A percentile compares a stretch with the other conserved stretches of the same genome.
Evolutionary conservation across 2,329 filamentous ascomycete genomes (phyloP).

Genomic region (Microcyclosporella mali): DNA sequence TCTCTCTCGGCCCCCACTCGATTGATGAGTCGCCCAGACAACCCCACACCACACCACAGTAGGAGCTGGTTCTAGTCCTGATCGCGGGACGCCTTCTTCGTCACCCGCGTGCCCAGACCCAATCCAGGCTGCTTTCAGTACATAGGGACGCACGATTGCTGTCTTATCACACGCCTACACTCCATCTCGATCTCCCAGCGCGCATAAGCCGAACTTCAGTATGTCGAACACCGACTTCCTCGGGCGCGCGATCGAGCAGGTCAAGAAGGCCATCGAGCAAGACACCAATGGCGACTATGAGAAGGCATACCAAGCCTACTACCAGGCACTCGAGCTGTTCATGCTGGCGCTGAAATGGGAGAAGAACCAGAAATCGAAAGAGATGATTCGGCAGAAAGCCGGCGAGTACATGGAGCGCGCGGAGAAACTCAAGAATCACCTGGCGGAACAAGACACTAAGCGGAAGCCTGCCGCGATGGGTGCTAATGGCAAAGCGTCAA

Average conservation of each 20-base stretch:
- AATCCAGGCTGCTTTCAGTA: no score
- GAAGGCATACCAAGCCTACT: slow-evolving; percentile 93
- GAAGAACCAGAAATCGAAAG: slow-evolving; percentile 95
- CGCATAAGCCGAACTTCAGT: background rate
- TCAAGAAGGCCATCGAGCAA: slow-evolving; percentile 94
- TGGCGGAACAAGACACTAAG: slow-evolving; percentile 63
- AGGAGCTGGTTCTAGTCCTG: no score
- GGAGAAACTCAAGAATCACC: slow-evolving; percentile 91
- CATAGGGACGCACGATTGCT: no score
- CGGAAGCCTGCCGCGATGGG: slow-evolving; percentile 68
- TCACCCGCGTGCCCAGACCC: no score
- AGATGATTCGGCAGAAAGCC: slow-evolving; percentile 93
- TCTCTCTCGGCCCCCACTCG: no score
- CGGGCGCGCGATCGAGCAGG: slow-evolving; percentile 89
- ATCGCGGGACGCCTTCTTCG: no score
- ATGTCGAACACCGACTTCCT: slow-evolving; percentile 98
- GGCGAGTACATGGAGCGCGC: slow-evolving; percentile 97
- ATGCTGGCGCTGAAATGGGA: slow-evolving; percentile 99
- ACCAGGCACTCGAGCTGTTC: slow-evolving; percentile 91
- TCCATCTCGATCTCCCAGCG: no score
- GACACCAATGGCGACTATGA: slow-evolving; percentile 96
- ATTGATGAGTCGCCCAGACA: no score
- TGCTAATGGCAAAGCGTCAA: slow-evolving; percentile 61
- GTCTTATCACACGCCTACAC: no score
- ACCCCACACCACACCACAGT: no score